Evolutionary conservation across 345 rosid genomes (phyloP), one percentile per base, ranked within the genome.

Genomic region (Clarkia xantiana): DNA sequence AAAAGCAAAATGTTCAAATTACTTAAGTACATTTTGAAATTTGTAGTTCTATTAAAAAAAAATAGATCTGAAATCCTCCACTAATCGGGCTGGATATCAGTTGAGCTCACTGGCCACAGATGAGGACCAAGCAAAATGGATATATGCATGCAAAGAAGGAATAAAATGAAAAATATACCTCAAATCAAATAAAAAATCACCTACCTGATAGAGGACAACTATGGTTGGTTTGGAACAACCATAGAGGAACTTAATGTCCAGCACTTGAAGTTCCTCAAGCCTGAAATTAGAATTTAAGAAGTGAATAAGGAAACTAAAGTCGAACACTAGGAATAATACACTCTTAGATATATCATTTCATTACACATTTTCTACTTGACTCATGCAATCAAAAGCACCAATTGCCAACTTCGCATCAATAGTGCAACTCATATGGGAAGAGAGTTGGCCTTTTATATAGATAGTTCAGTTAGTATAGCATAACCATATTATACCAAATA

Each of bases 191-290:
- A 45, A 29, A 19, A 34, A 44, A 36, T 44, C 29, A 43, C 46
- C 18, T 22, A 59, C 94, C 95, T 86, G 94, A 63, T 86, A 90
- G 50, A 90, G 86, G 51, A 90, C 94, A 57, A 81, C 96, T 52
- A 90, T 81, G 38, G 94, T 90, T 47, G 97, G 96, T 63, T 83
- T 91, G 3, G 71, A 45, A 71, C 94, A 91, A 66, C 98, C 96
- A 59, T 61, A 78, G 25, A 86, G 77, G 76, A 91, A 91, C 67
- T 91, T 86, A 61, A 91, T 86, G 69, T 91, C 96, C 77, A 91
- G 63, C 46, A 91, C 94, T 64, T 91, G 94, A 63, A 91, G 89
- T 71, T 86, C 94, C 70, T 86, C 89, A n/a, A 83, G 77, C 86
- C 96, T 90, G 69, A 52, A 67, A 80, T 18, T 42, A 42, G 11